phyloP scores from a whole-genome alignment of 2,329 filamentous ascomycete species.

The Rhinocladiella mackenziei region DNA sequence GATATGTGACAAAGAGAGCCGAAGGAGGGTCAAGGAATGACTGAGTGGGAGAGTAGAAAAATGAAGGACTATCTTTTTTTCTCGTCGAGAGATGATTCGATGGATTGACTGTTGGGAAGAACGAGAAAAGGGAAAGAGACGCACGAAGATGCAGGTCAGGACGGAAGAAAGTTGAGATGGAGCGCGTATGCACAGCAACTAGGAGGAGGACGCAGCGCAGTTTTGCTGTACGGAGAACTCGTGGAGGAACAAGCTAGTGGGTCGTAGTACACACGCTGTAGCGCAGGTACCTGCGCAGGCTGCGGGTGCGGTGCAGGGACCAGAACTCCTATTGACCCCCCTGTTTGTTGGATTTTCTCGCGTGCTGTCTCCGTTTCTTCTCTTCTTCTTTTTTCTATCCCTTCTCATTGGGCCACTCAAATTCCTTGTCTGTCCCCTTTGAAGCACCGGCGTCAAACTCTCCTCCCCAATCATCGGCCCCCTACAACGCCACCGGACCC shows the following conservation, averaged over 20 bases:
- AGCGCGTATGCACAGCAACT: too few species aligned
- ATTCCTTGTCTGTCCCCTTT: conserved; percentile 1
- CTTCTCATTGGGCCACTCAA: neutral
- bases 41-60: conserved; percentile 10
- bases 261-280: too few species aligned
- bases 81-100: conserved; percentile 7
- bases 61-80: conserved; percentile 17
- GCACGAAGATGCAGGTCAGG: too few species aligned
- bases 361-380: conserved; percentile 2
- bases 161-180: too few species aligned
- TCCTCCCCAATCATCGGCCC: neutral
- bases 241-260: too few species aligned
- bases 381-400: neutral
- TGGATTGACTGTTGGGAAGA: conserved; percentile 9
- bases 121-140: conserved; percentile 4
- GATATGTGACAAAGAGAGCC: conserved; percentile 10
- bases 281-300: too few species aligned
- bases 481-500: neutral
- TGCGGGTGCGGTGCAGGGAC: too few species aligned
- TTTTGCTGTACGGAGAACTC: too few species aligned
- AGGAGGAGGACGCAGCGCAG: too few species aligned
- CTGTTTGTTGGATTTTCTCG: neutral
- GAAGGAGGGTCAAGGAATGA: conserved; percentile 18
- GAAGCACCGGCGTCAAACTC: conserved; percentile 16
- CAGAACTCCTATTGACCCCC: too few species aligned